These are phyloP conservation scores for Botrytis galanthina DNA, from an alignment of 2,329 filamentous ascomycete genomes.

Conservation along the genomic window DNA sequence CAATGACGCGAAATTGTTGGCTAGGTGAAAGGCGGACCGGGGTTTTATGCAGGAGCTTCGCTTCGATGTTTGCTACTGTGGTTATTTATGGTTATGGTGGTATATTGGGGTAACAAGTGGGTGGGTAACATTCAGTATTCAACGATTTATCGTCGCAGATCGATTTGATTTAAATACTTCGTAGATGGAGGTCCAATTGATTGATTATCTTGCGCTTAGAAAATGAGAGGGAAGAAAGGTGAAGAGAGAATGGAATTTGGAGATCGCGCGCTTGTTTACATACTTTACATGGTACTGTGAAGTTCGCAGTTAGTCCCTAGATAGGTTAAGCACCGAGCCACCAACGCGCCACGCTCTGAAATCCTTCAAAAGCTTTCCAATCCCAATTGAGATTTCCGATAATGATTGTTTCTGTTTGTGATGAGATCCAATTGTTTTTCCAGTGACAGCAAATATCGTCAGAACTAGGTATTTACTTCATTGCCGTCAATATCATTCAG, in stretches of 20 bases:
- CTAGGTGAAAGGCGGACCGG: slow-evolving; percentile 14
- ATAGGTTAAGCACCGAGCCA: slow-evolving; percentile 12
- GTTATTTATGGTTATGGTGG: not conserved
- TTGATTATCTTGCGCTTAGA: not conserved
- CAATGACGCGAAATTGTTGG: slow-evolving; percentile 15
- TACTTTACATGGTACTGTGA: not conserved
- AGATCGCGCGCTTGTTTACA: slow-evolving; percentile 5
- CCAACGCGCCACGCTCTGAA: slow-evolving; percentile 3
- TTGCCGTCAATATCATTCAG: not conserved
- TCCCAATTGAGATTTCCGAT: not conserved
- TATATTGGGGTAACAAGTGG: not conserved
- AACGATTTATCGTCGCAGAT: not conserved
- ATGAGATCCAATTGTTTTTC: not conserved
- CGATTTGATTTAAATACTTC: not conserved
- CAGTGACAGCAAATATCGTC: not conserved
- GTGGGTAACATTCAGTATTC: not conserved
- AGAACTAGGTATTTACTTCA: not conserved
- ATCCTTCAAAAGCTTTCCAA: not conserved
- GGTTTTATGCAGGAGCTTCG: not conserved
- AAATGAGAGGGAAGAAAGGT: not conserved
- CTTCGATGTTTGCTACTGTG: not conserved
- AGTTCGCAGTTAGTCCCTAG: slow-evolving; percentile 2
- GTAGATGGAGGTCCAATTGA: not conserved
- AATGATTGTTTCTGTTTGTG: not conserved
- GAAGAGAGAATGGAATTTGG: not conserved